phyloP scores from a whole-genome alignment of 148 eudicot genomes.

The Rhododendron ovatum region DNA sequence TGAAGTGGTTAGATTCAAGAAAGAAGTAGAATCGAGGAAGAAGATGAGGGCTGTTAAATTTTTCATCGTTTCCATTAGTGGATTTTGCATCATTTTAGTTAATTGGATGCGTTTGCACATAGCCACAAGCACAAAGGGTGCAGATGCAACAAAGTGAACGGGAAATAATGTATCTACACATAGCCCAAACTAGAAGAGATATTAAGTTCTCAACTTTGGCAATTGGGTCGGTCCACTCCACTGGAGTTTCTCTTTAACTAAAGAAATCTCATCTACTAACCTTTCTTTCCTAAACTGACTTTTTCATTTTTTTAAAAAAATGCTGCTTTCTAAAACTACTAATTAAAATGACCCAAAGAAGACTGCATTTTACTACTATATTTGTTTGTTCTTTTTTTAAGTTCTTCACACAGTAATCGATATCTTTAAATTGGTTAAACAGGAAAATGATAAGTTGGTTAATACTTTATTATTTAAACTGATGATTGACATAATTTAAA shows the following conservation, averaged over 20 bases:
- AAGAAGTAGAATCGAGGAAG: too few relatives aligned
- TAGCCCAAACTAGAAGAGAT: background rate
- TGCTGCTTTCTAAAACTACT: background rate
- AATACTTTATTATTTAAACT: background rate
- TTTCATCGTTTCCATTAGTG: background rate
- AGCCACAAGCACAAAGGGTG: background rate
- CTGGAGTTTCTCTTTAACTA: background rate
- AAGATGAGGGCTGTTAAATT: background rate
- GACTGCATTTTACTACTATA: background rate
- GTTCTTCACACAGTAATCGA: background rate
- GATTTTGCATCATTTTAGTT: too few relatives aligned
- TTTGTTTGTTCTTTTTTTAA: background rate
- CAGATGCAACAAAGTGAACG: background rate
- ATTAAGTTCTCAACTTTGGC: background rate
- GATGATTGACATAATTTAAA: background rate
- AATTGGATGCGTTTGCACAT: background rate
- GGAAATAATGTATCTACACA: too few relatives aligned
- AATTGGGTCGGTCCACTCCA: background rate
- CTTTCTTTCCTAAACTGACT: background rate
- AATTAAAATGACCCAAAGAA: background rate
- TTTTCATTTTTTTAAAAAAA: background rate
- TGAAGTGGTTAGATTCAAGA: background rate
- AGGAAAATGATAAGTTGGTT: background rate
- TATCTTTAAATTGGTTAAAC: background rate
- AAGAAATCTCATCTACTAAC: background rate